A percentile compares a stretch with the other conserved stretches of the same genome.
phyloP scores from a whole-genome alignment of 176 grass and related monocot genomes.

The Triticum turgidum region DNA sequence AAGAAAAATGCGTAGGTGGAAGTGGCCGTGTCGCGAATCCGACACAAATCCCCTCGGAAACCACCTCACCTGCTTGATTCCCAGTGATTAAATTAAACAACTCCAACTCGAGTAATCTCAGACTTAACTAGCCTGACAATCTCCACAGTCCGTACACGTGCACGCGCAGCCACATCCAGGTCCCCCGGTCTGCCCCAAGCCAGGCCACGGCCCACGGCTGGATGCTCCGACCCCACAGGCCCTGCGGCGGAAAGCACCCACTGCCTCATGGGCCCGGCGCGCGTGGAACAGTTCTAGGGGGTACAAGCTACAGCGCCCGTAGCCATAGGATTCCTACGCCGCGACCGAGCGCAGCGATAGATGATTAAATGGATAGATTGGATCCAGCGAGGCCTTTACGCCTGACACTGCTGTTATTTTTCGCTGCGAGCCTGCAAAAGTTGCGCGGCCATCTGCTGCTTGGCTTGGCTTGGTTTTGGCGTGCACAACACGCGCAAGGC shows the following conservation, averaged over 20 bases:
- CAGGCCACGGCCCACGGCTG: background rate
- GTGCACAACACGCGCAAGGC: background rate
- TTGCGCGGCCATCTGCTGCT: too few species aligned
- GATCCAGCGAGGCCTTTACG: background rate
- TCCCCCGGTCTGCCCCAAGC: background rate
- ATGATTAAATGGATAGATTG: background rate
- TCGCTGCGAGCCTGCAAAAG: background rate
- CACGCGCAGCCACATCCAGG: background rate
- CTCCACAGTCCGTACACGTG: background rate
- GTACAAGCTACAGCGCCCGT: too few species aligned
- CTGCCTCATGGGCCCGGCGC: background rate
- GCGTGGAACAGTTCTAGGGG: background rate
- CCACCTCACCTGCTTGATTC: background rate
- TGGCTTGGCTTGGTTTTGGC: background rate
- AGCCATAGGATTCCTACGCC: constrained; percentile 18
- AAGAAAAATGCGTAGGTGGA: background rate
- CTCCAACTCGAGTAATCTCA: background rate
- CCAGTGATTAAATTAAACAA: background rate
- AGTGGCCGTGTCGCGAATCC: background rate
- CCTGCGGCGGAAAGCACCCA: background rate
- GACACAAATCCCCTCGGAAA: background rate
- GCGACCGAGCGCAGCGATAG: background rate
- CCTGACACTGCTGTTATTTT: constrained; percentile 12
- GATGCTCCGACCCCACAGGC: background rate
- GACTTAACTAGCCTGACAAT: background rate